Evolutionary conservation across 2,329 filamentous ascomycete species (phyloP).

Genomic region (Raffaelea deltoideospora): DNA sequence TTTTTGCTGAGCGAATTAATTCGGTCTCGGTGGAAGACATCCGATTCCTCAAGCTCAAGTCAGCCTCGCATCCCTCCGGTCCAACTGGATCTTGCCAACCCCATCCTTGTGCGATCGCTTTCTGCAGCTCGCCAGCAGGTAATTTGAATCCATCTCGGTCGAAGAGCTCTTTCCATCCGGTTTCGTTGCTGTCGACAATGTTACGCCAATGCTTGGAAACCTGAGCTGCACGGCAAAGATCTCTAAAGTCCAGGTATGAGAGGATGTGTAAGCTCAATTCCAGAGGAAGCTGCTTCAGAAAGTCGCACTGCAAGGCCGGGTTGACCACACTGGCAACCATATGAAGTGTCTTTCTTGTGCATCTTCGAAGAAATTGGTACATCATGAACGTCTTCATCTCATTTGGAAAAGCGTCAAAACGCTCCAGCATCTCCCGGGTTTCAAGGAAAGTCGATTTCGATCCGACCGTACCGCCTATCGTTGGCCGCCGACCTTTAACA

Average conservation of each 20-base stretch:
- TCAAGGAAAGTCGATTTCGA: conserved; percentile 47
- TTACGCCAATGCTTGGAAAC: conserved; percentile 91
- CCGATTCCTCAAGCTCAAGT: conserved; percentile 49
- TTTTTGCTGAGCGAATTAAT: conserved; percentile 25
- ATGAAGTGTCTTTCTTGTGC: conserved; percentile 74
- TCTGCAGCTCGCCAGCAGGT: conserved; percentile 66
- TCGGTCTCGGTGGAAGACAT: conserved; percentile 39
- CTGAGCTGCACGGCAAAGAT: conserved; percentile 78
- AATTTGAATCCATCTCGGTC: conserved; percentile 70
- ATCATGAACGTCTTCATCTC: conserved; percentile 93
- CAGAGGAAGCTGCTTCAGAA: conserved; percentile 65
- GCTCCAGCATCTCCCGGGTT: conserved; percentile 73
- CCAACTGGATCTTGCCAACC: conserved; percentile 87
- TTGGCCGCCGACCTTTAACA: too few relatives aligned
- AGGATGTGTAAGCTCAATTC: conserved; percentile 82
- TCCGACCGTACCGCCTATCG: too few relatives aligned
- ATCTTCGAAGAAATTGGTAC: conserved; percentile 84
- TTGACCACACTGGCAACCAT: conserved; percentile 85
- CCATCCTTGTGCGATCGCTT: conserved; percentile 84
- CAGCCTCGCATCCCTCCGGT: conserved; percentile 60
- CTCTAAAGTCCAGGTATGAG: conserved; percentile 69
- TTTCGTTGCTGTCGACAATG: conserved; percentile 84
- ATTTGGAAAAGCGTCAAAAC: conserved; percentile 79
- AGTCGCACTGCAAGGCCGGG: conserved; percentile 88
- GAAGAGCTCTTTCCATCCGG: conserved; percentile 86